These are phyloP conservation scores for Kwoniella heveanensis DNA, from an alignment of 768 basidiomycete species.

Conservation along the genomic window DNA sequence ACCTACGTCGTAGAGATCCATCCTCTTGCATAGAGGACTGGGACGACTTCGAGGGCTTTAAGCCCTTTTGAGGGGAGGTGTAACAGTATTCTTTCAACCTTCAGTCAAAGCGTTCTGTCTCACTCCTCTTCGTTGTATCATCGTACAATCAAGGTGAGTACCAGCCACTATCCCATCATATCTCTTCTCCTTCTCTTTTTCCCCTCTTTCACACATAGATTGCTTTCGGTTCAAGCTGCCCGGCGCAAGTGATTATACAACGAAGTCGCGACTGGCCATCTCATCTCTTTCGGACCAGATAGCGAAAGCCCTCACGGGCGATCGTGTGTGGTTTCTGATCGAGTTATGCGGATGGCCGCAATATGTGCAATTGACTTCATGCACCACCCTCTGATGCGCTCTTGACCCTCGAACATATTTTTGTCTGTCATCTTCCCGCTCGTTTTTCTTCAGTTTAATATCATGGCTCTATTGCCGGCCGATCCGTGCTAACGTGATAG, in stretches of 20 bases:
- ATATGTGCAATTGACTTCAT: slow-evolving; percentile 46
- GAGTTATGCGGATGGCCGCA: slow-evolving; percentile 14
- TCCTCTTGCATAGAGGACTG: background rate
- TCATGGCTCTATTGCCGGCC: background rate
- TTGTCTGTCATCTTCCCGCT: background rate
- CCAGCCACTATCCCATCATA: no score
- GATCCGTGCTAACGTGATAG: no score
- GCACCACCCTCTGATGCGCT: slow-evolving; percentile 48
- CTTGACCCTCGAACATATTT: slow-evolving; percentile 6
- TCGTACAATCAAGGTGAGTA: no score
- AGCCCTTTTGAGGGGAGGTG: background rate
- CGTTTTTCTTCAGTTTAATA: background rate
- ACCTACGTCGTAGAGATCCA: background rate
- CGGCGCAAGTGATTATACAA: slow-evolving; percentile 35
- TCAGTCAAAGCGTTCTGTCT: background rate
- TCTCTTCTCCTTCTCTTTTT: no score
- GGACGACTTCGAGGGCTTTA: background rate
- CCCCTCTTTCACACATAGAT: background rate
- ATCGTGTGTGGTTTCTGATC: background rate
- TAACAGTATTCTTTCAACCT: background rate
- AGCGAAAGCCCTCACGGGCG: slow-evolving; percentile 5
- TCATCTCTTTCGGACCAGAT: slow-evolving; percentile 9
- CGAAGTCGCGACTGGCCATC: slow-evolving; percentile 42
- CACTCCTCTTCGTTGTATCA: background rate
- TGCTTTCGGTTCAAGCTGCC: background rate